These are phyloP conservation scores for Microdochium trichocladiopsis DNA, from an alignment of 2,329 filamentous ascomycete species.

Conservation along the genomic window DNA sequence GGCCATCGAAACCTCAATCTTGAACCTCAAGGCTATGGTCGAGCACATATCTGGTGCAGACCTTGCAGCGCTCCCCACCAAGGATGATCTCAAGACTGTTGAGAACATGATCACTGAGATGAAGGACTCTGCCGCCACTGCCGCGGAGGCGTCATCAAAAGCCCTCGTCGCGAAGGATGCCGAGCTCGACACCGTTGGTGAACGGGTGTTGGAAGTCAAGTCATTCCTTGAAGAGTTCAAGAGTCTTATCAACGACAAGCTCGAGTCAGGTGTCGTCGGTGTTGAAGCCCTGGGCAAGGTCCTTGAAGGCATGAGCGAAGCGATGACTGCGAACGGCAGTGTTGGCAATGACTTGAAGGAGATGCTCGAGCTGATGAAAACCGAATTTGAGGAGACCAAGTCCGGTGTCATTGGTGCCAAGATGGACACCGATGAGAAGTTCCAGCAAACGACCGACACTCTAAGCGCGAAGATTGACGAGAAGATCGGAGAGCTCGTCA, in stretches of 20 bases:
- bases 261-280: constrained; percentile 67
- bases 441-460: constrained; percentile 48
- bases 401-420: constrained; percentile 73
- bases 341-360: constrained; percentile 60
- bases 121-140: constrained; percentile 58
- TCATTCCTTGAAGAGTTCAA: constrained; percentile 71
- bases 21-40: constrained; percentile 77
- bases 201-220: constrained; percentile 75
- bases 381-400: constrained; percentile 82
- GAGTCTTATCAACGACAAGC: constrained; percentile 65
- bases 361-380: constrained; percentile 67
- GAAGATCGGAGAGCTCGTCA: constrained; percentile 68
- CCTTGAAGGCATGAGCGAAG: constrained; percentile 60
- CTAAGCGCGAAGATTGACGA: constrained; percentile 53
- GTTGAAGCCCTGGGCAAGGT: constrained; percentile 67
- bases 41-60: constrained; percentile 68
- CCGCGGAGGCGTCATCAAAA: constrained; percentile 68
- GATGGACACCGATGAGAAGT: constrained; percentile 77
- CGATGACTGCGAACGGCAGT: constrained; percentile 48
- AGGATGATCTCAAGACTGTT: constrained; percentile 68
- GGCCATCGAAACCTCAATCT: constrained; percentile 69
- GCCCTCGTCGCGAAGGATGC: constrained; percentile 78
- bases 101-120: constrained; percentile 65
- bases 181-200: constrained; percentile 71
- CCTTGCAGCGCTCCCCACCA: constrained; percentile 62